Evolutionary conservation across 345 rosid species (phyloP).

Genomic region (Citrus trifoliata): DNA sequence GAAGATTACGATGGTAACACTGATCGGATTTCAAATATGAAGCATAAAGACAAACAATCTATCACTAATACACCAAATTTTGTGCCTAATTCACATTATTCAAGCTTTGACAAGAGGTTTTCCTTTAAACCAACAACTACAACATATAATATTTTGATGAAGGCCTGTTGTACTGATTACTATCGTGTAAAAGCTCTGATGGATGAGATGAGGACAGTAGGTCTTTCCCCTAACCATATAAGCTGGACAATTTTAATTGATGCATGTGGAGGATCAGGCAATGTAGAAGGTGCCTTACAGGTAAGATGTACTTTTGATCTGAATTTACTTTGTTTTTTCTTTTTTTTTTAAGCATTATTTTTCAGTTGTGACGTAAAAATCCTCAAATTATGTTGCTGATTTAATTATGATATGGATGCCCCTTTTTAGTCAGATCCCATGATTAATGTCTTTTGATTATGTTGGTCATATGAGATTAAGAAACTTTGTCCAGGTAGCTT

Average conservation of each 20-base stretch:
- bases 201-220: slow-evolving; percentile 76
- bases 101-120: slow-evolving; percentile 41
- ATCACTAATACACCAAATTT: slow-evolving; percentile 20
- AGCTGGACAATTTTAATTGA: slow-evolving; percentile 90
- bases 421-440: not conserved
- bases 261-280: slow-evolving; percentile 69
- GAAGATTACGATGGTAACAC: slow-evolving; percentile 21
- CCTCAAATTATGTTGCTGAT: not conserved
- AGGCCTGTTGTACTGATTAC: slow-evolving; percentile 80
- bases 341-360: not conserved
- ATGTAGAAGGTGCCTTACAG: slow-evolving; percentile 71
- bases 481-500: not conserved
- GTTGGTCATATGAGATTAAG: not conserved
- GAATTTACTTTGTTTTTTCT: not conserved
- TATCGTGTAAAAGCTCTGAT: slow-evolving; percentile 64
- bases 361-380: not conserved
- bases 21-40: slow-evolving; percentile 12
- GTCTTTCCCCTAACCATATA: slow-evolving; percentile 71
- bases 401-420: not conserved
- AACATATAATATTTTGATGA: slow-evolving; percentile 76
- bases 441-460: not conserved
- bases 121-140: slow-evolving; percentile 65
- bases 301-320: slow-evolving; percentile 33
- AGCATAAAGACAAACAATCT: slow-evolving; percentile 12
- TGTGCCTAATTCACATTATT: slow-evolving; percentile 31